Base-by-base conservation (phyloP, 129 eudicot species). In the Flaveria ramosissima region DNA sequence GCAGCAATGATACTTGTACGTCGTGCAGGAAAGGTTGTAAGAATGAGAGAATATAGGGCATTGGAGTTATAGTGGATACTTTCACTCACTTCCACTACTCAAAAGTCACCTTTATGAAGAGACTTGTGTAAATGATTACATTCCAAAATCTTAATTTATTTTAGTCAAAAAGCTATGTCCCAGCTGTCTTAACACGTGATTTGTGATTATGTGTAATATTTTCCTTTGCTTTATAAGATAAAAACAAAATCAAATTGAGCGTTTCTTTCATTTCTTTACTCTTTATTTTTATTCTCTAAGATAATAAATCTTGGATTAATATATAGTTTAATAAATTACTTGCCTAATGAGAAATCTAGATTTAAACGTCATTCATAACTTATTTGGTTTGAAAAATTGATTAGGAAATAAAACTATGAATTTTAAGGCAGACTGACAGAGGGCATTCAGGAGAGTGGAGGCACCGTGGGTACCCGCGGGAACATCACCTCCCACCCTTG, bases 41-140 rank as follows among this genome's bases (percentile, higher is more conserved):
- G 74, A 27, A 36, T 36, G 41, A 36, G 41, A 36, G 41, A 4
- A 2, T 9, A 20, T 52, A 36, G 70, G 63, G 52, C 72, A 47
- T 41, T 51, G 27, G 67, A 30, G 4, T 30, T 19, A 10, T 72
- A 79, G 78, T 79, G 83, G 73, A 72, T 14, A 23, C 67, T 17
- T 79, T 79, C 73, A 72, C 78, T 63, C 36, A 72, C 77, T 79
- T 63, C 83, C 78, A 79, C 78, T 70, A 27, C 47, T 78, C 17
- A 59, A 72, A 64, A 79, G 73, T 41, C 52, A 16, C 68, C 81
- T 77, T 77, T 68, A 7, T 50, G 53, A 30, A 17, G n/a, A 20
- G 53, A 51, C 47, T 68, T 55, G 68, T 42, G 73, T 13, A 41
- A 79, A 72, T 79, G 68, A 79, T 79, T 79, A 71, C 73, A 78